Conservation (phyloP, 345 rosid species). For the Cochlearia excelsa region DNA sequence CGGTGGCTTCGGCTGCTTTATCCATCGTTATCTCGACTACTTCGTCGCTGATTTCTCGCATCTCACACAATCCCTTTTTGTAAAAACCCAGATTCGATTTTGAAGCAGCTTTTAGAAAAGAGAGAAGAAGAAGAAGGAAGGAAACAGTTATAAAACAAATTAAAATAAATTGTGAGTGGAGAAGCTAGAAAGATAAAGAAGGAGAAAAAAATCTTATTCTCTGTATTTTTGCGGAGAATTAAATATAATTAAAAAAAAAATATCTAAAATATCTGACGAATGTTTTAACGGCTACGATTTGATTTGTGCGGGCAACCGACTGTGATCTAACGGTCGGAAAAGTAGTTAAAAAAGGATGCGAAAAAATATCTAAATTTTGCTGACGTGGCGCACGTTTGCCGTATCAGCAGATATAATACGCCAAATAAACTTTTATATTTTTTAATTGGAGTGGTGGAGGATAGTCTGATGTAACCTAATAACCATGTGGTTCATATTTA, state of each 20-base stretch:
- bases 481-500: constrained; percentile 31
- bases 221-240: background rate
- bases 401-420: constrained; percentile 42
- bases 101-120: constrained; percentile 7
- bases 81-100: constrained; percentile 4
- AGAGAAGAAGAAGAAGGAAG: constrained; percentile 11
- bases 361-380: constrained; percentile 42
- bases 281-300: constrained; percentile 38
- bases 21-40: constrained; percentile 36
- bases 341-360: background rate
- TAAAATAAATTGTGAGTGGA: constrained; percentile 9
- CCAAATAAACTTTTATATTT: constrained; percentile 18
- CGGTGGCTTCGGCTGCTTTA: constrained; percentile 21
- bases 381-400: constrained; percentile 50
- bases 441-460: constrained; percentile 27
- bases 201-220: background rate
- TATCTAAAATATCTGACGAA: constrained; percentile 37
- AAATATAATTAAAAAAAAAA: constrained; percentile 24
- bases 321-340: constrained; percentile 35
- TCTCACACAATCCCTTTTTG: constrained; percentile 2
- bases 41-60: constrained; percentile 47
- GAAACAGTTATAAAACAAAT: constrained; percentile 18
- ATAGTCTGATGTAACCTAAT: background rate
- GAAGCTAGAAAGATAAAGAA: background rate
- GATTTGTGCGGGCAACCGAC: constrained; percentile 11